Conservation (phyloP, 208 protist genomes). For the Leptomonas pyrrhocoris region DNA sequence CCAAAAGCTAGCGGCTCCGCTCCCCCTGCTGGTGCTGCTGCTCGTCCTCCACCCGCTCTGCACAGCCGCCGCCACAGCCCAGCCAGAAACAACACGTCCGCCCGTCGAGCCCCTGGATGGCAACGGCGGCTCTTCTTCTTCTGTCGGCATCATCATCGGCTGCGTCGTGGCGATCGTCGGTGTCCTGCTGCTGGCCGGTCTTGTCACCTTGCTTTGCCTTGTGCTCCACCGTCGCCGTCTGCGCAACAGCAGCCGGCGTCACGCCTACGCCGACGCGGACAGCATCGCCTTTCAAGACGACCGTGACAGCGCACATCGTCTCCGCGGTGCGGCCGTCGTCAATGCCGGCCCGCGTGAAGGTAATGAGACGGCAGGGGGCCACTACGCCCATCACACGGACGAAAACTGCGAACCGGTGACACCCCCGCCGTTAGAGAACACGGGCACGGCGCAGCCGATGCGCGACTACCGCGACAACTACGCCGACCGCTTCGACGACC, state of each 20-base stretch:
- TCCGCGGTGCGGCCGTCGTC: no score
- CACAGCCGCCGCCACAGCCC: neutral
- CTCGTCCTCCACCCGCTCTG: neutral
- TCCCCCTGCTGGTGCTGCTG: neutral
- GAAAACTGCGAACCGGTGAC: slow-evolving; percentile 1
- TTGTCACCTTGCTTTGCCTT: neutral
- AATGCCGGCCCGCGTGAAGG: neutral
- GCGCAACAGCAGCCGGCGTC: neutral
- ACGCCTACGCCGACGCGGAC: slow-evolving; percentile 8
- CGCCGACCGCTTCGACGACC: slow-evolving; percentile 18
- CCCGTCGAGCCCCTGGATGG: neutral
- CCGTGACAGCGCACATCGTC: neutral
- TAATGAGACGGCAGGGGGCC: neutral
- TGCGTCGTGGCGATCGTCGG: neutral
- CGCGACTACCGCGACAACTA: slow-evolving; percentile 27
- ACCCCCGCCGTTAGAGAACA: neutral
- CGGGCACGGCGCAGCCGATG: neutral
- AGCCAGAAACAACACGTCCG: neutral
- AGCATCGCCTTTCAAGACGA: slow-evolving; percentile 20
- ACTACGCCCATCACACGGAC: slow-evolving; percentile 1
- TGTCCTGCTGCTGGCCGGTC: neutral
- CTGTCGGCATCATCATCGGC: slow-evolving; percentile 5
- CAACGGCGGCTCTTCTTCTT: neutral
- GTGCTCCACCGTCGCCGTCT: neutral
- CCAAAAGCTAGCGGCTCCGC: no score